Percentiles rank a stretch among this genome's conserved stretches.
Conservation (phyloP, 2,329 filamentous ascomycete species). For the Basipetospora sp. region DNA sequence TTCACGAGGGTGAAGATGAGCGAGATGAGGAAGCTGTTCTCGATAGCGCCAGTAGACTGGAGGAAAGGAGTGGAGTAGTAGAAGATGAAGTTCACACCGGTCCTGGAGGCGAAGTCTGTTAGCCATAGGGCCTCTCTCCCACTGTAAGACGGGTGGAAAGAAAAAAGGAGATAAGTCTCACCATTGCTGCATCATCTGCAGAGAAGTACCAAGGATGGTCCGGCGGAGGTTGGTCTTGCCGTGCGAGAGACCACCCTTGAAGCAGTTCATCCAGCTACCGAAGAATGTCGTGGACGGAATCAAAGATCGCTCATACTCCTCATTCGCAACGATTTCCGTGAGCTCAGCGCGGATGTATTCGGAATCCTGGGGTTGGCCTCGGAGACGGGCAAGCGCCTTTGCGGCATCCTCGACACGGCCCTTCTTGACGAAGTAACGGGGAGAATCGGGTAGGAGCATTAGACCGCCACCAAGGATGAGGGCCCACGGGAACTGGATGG, state of each 20-base stretch:
- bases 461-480: slow-evolving; percentile 59
- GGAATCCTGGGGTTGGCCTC: slow-evolving; percentile 58
- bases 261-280: slow-evolving; percentile 53
- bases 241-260: slow-evolving; percentile 47
- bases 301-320: slow-evolving; percentile 64
- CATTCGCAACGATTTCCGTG: slow-evolving; percentile 75
- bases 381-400: slow-evolving; percentile 47
- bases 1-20: slow-evolving; percentile 82
- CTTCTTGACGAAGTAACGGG: slow-evolving; percentile 72
- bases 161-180: slow-evolving; percentile 9
- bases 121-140: background rate
- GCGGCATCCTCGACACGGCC: slow-evolving; percentile 53
- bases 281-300: slow-evolving; percentile 52
- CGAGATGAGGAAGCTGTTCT: slow-evolving; percentile 67
- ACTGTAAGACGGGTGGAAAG: background rate
- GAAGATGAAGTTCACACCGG: slow-evolving; percentile 88
- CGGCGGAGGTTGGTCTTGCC: slow-evolving; percentile 55
- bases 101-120: slow-evolving; percentile 26
- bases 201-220: slow-evolving; percentile 54
- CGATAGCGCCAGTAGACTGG: slow-evolving; percentile 58
- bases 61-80: slow-evolving; percentile 79
- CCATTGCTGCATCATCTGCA: slow-evolving; percentile 71
- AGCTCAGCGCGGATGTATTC: slow-evolving; percentile 66
- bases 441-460: slow-evolving; percentile 67
- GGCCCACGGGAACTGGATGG: slow-evolving; percentile 67